Evolutionary conservation across 345 rosid genomes (phyloP).

Genomic region (Murraya paniculata): DNA sequence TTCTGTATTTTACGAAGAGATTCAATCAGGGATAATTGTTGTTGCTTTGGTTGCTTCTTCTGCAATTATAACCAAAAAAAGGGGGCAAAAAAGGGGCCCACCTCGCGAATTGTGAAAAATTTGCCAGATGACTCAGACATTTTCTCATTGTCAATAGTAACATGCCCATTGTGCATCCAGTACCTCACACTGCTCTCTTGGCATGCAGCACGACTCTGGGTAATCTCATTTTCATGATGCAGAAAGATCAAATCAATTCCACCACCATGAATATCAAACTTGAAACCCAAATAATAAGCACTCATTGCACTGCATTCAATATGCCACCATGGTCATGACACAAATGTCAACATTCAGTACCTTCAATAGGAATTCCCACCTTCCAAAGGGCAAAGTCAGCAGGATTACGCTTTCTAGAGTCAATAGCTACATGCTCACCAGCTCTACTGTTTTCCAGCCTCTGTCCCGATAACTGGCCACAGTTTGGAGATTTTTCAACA

Average conservation of each 20-base stretch:
- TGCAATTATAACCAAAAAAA: constrained; percentile 20
- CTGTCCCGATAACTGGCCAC: constrained; percentile 75
- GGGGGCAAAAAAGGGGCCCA: no score
- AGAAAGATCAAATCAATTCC: constrained; percentile 80
- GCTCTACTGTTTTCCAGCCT: constrained; percentile 67
- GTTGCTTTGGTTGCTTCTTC: constrained; percentile 78
- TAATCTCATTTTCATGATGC: constrained; percentile 83
- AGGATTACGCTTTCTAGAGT: constrained; percentile 76
- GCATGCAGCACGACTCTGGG: constrained; percentile 77
- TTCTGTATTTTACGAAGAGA: constrained; percentile 59
- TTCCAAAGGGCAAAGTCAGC: constrained; percentile 98
- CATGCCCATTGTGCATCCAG: constrained; percentile 95
- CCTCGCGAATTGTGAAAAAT: constrained; percentile 68
- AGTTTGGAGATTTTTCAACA: constrained; percentile 68
- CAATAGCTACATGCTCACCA: constrained; percentile 84
- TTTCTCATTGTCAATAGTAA: constrained; percentile 72
- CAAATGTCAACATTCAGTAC: not conserved
- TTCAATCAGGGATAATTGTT: constrained; percentile 42
- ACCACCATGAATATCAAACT: constrained; percentile 84
- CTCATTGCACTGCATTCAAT: constrained; percentile 99
- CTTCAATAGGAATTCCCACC: constrained; percentile 33
- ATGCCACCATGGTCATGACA: constrained; percentile 54
- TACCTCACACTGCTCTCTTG: constrained; percentile 50
- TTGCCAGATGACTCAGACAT: constrained; percentile 84
- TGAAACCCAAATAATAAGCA: constrained; percentile 56